Evolutionary conservation across 2,329 filamentous ascomycete genomes (phyloP).

Genomic region (Furcasterigmium furcatum): DNA sequence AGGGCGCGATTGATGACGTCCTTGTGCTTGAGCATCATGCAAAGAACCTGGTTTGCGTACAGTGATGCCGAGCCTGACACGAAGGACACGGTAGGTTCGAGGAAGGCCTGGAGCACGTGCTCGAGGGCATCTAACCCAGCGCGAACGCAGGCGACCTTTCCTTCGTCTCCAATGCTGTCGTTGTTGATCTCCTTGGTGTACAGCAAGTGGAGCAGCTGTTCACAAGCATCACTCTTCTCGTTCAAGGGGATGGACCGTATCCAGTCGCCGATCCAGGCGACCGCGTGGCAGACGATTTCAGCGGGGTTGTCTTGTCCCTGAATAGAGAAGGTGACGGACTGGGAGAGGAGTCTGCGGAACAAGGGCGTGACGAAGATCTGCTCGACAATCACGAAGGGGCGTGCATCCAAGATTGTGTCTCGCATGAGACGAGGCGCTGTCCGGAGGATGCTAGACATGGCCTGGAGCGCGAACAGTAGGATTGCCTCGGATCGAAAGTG

Average conservation of each 20-base stretch:
- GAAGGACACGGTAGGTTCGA: slow-evolving; percentile 33
- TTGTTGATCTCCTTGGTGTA: slow-evolving; percentile 62
- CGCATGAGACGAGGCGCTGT: slow-evolving; percentile 81
- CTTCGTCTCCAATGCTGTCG: slow-evolving; percentile 49
- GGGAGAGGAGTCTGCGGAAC: slow-evolving; percentile 57
- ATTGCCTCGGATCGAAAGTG: slow-evolving; percentile 51
- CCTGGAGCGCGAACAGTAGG: slow-evolving; percentile 66
- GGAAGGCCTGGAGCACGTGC: slow-evolving; percentile 54
- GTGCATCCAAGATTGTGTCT: slow-evolving; percentile 80
- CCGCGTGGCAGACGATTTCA: slow-evolving; percentile 58
- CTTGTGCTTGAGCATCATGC: slow-evolving; percentile 61
- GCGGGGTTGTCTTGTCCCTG: slow-evolving; percentile 46
- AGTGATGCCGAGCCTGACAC: slow-evolving; percentile 52
- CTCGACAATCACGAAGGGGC: slow-evolving; percentile 78
- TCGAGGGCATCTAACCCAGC: slow-evolving; percentile 61
- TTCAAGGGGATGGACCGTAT: slow-evolving; percentile 72
- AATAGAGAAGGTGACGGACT: slow-evolving; percentile 51
- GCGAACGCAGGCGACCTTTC: slow-evolving; percentile 59
- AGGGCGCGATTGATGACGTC: slow-evolving; percentile 55
- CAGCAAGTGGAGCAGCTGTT: slow-evolving; percentile 73
- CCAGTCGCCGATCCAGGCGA: slow-evolving; percentile 77
- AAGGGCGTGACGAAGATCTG: slow-evolving; percentile 73
- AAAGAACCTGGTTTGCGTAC: slow-evolving; percentile 63
- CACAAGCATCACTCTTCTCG: slow-evolving; percentile 76
- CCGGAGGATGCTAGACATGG: slow-evolving; percentile 67